A percentile compares a stretch with the other conserved stretches of the same genome.
These are phyloP conservation scores for Solanum hybrid DNA, from an alignment of 305 asterid genomes.

Conservation along the genomic window DNA sequence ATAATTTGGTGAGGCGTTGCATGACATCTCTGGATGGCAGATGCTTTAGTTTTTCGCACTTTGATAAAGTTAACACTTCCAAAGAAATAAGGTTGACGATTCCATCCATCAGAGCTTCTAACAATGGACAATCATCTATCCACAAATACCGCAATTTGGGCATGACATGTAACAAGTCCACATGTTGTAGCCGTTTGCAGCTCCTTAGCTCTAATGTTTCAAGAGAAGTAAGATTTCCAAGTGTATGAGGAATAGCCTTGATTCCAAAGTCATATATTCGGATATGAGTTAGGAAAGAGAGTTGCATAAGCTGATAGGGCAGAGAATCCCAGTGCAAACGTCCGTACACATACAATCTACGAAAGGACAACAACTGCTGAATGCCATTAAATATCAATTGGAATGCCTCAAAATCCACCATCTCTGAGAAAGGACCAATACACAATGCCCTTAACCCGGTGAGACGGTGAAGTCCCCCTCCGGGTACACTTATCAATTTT, in stretches of 20 bases:
- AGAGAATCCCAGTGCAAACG: neutral
- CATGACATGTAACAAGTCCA: neutral
- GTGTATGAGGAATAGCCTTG: neutral
- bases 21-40: neutral
- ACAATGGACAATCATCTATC: neutral
- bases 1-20: neutral
- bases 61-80: neutral
- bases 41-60: neutral
- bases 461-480: neutral
- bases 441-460: neutral
- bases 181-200: neutral
- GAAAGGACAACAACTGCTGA: neutral
- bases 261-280: neutral
- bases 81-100: neutral
- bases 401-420: neutral
- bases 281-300: neutral
- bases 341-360: too few relatives aligned
- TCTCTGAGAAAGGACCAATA: neutral
- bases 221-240: neutral
- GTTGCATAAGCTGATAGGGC: neutral
- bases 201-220: neutral
- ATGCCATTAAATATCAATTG: neutral
- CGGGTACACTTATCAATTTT: neutral
- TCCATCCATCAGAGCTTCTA: neutral
- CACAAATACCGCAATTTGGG: neutral